A percentile compares a stretch with the other conserved stretches of the same genome.
phyloP scores from a whole-genome alignment of 2,329 filamentous ascomycete genomes.

The Westerdykella sp. region DNA sequence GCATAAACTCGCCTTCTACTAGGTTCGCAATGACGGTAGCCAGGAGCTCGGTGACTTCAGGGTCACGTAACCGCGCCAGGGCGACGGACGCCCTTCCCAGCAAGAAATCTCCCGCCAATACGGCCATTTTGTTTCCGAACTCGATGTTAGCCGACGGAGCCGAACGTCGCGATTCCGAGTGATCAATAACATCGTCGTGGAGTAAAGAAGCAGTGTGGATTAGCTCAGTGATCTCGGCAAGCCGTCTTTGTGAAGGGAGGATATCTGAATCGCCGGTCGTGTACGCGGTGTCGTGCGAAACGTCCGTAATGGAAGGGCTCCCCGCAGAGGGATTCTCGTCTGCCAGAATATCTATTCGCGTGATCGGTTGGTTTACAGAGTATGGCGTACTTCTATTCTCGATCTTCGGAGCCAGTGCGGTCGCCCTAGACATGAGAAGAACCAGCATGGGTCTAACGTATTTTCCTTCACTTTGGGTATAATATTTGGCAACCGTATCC shows the following conservation, averaged over 20 bases:
- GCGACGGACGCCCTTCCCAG: slow-evolving; percentile 90
- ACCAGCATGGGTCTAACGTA: slow-evolving; percentile 93
- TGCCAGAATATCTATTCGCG: slow-evolving; percentile 57
- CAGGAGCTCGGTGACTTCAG: slow-evolving; percentile 89
- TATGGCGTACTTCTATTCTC: slow-evolving; percentile 20
- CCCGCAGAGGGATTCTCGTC: slow-evolving; percentile 72
- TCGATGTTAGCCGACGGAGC: slow-evolving; percentile 85
- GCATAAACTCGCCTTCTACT: slow-evolving; percentile 99
- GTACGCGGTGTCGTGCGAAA: slow-evolving; percentile 43
- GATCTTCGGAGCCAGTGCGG: slow-evolving; percentile 64
- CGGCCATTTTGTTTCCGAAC: slow-evolving; percentile 99
- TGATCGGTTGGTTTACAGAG: slow-evolving; percentile 54
- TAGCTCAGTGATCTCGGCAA: slow-evolving; percentile 94
- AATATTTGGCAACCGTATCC: slow-evolving; percentile 95
- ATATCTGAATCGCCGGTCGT: slow-evolving; percentile 56
- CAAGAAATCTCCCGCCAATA: slow-evolving; percentile 93
- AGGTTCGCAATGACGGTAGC: slow-evolving; percentile 96
- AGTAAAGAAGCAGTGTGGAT: slow-evolving; percentile 95
- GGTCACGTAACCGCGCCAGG: slow-evolving; percentile 79
- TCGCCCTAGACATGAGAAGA: slow-evolving; percentile 91
- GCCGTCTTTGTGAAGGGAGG: slow-evolving; percentile 81
- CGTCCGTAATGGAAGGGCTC: slow-evolving; percentile 48
- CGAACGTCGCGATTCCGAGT: slow-evolving; percentile 76
- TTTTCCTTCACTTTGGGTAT: slow-evolving; percentile 93
- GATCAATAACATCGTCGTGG: slow-evolving; percentile 97